phyloP scores from a whole-genome alignment of 2,329 filamentous ascomycete genomes.

The Sordariomycetes sp. region DNA sequence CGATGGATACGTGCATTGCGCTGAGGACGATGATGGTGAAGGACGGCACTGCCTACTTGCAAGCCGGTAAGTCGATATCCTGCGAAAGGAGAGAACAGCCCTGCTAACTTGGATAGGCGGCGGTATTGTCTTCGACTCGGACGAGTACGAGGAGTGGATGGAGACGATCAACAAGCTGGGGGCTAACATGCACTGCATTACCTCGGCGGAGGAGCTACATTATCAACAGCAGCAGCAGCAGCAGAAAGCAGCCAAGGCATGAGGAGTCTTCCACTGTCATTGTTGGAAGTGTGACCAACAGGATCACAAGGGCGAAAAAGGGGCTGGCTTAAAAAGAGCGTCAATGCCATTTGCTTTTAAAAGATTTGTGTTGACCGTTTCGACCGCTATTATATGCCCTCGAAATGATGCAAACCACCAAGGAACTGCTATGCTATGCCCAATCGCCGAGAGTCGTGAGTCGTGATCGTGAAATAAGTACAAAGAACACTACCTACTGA shows the following conservation, averaged over 20 bases:
- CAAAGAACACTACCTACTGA: too few species aligned
- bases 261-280: too few species aligned
- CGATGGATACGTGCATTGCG: conserved; percentile 80
- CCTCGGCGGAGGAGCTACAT: conserved; percentile 66
- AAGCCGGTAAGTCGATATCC: conserved; percentile 46
- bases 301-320: too few species aligned
- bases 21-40: conserved; percentile 92
- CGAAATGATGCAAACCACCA: too few species aligned
- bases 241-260: conserved; percentile 1
- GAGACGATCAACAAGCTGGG: conserved; percentile 91
- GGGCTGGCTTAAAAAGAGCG: too few species aligned
- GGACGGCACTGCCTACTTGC: conserved; percentile 83
- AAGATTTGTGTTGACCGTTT: too few species aligned
- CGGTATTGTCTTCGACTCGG: conserved; percentile 90
- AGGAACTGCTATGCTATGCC: too few species aligned
- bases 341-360: too few species aligned
- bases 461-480: too few species aligned
- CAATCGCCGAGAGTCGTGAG: too few species aligned
- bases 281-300: too few species aligned
- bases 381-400: too few species aligned
- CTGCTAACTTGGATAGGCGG: conserved; percentile 41
- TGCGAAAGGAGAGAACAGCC: neutral
- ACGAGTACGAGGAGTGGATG: conserved; percentile 87
- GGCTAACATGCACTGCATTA: conserved; percentile 83
- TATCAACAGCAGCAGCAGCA: conserved; percentile 25